Evolutionary conservation across 2,329 filamentous ascomycete species (phyloP).

Genomic region (Paramyrothecium sp.): DNA sequence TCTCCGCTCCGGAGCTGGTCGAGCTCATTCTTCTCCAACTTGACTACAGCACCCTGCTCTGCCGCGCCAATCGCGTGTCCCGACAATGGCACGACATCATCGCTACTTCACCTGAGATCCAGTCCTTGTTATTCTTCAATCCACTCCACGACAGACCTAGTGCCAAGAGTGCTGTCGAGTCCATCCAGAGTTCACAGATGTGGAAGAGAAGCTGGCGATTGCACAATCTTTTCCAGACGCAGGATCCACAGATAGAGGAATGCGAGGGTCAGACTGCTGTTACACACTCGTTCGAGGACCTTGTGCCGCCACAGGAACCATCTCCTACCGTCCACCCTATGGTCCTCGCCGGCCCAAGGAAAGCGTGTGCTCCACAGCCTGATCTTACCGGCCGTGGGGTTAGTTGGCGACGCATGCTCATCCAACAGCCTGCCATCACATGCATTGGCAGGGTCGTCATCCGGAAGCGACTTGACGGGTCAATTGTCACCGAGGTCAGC

Average conservation of each 20-base stretch:
- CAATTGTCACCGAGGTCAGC: constrained; percentile 1
- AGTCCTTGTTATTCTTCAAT: constrained; percentile 3
- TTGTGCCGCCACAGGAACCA: neutral
- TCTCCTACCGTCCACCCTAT: neutral
- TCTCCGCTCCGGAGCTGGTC: neutral
- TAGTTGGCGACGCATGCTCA: constrained; percentile 5
- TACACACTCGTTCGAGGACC: neutral
- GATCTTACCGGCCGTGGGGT: constrained; percentile 1
- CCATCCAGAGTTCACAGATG: constrained; percentile 3
- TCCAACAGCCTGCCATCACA: constrained; percentile 3
- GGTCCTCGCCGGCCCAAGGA: neutral
- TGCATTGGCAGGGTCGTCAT: constrained; percentile 2
- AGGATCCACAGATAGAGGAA: constrained; percentile 3
- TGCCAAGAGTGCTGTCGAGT: neutral
- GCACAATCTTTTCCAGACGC: constrained; percentile 1
- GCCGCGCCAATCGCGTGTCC: neutral
- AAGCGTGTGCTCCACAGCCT: neutral
- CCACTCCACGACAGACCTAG: constrained; percentile 1
- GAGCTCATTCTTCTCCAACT: neutral
- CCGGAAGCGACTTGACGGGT: neutral
- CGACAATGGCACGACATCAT: constrained; percentile 3
- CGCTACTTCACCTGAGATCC: constrained; percentile 2
- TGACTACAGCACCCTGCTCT: neutral
- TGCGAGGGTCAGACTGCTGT: neutral
- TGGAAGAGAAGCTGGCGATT: constrained; percentile 1